Base-by-base conservation (phyloP, 495 filamentous ascomycete genomes). In the Thozetella sp. region DNA sequence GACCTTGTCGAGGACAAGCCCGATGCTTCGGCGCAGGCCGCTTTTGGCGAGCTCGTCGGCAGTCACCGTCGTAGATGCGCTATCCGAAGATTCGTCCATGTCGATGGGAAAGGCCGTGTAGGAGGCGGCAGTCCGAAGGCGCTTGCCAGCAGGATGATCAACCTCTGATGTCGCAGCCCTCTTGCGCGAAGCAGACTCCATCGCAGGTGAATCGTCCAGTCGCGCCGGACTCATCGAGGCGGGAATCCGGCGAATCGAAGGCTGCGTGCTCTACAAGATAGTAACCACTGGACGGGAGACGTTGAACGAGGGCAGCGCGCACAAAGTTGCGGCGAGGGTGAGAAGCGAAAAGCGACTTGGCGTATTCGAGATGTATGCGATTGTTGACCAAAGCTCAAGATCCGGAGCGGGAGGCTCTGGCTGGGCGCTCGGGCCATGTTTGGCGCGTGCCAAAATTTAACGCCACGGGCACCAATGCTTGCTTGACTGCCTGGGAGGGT, bases 21-120 rank as follows among this genome's bases (percentile, higher is more conserved):
- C 70, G 37, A 82, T 72, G 51, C 72, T 69, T 27, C 77, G 71
- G 23, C 68, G 70, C 27, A 82, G 48, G 2, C 72, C 76, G 20
- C 62, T 63, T 27, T 70, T 72, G 2, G 76, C 76, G 52, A 75
- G 46, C 30, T 63, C 68, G 22, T 76, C 71, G 4, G 64, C 46
- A 0, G 68, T 73, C 0, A 51, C 22, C 9, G 27, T 6, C 10
- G 22, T 17, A 10, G 63, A 63, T 4, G 58, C 26, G 22, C 52
- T 25, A 9, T 50, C 30, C 4, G 63, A 56, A 1, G 54, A 30
- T 2, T 51, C 63, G 1, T 24, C 13, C 12, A 23, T 6, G 1
- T 53, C 61, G 3, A 53, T 22, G 0, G 55, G 20, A 3, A 65
- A 45, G 15, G 67, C 57, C 2, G 61, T 45, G 13, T 30, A 17